Base-by-base conservation (phyloP, 108 stramenopile species). In the Craspedostauros australis region DNA sequence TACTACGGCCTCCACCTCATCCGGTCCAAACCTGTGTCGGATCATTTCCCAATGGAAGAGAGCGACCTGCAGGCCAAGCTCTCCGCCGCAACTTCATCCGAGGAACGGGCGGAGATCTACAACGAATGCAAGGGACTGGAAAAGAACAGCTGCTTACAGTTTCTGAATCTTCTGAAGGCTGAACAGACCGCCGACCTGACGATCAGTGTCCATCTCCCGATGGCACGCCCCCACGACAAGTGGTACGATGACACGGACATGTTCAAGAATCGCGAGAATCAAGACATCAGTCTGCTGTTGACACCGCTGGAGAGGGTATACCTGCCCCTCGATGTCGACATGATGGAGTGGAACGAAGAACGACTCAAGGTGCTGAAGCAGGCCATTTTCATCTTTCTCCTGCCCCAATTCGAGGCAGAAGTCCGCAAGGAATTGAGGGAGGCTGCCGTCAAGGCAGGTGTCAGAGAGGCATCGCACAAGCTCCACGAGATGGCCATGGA, bases 1-100 rank as follows among this genome's bases (percentile, higher is more conserved):
- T 82, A 77, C 61, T 88, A 83, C 55, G 91, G 91, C 21, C 70
- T 93, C 18, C 91, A 93, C 23, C 55, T 89, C 32, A 75, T 93
- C 50, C 70, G 70, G 28, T 57, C 76, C 44, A 93, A 89, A 59
- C 77, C 77, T 8, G 66, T 87, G 12, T 77, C 75, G 46, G 86
- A 88, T n/a, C 86, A 88, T 58, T 86, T 93, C 56, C 82, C 82
- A 3, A 64, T 83, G 69, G 72, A 80, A 36, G 63, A 76, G 53
- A 54, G 46, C 11, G 80, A 82, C 46, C 62, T 72, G 37, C 64
- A 74, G 29, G 52, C 64, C 15, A 59, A 52, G 41, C 71, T 81
- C 7, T 71, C 68, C 18, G 53, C 68, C 5, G 39, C 59, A 15
- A n/a, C n/a, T n/a, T n/a, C n/a, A n/a, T n/a, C n/a, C n/a, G 80